These are phyloP conservation scores for Cenchrus fungigraminus DNA, from an alignment of 176 grass and related monocot genomes.

Conservation along the genomic window DNA sequence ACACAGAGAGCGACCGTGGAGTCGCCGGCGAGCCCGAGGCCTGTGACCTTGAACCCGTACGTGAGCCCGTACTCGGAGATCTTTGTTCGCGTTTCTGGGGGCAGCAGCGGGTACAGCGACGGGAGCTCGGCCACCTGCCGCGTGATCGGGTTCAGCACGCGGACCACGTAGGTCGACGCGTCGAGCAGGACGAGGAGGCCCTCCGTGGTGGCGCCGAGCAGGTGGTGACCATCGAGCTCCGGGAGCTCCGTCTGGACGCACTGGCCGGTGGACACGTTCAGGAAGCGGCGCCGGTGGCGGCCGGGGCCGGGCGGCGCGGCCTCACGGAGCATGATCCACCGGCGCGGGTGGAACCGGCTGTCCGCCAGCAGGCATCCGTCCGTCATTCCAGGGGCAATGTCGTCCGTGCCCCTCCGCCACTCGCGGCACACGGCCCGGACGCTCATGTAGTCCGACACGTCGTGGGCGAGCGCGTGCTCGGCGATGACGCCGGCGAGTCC, in stretches of 20 bases:
- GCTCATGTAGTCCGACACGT: constrained; percentile 3
- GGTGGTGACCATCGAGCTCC: neutral
- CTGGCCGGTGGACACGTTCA: neutral
- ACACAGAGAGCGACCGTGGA: neutral
- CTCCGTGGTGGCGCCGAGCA: neutral
- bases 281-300: neutral
- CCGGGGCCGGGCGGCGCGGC: too few relatives aligned
- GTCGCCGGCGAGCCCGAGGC: neutral
- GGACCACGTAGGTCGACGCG: neutral
- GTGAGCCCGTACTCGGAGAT: too few relatives aligned
- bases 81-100: too few relatives aligned
- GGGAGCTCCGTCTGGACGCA: neutral
- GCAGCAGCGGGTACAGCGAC: neutral
- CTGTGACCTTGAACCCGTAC: neutral
- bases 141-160: constrained; percentile 20
- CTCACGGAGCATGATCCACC: constrained; percentile 18
- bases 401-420: neutral
- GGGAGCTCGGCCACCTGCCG: neutral
- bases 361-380: neutral
- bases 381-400: too few relatives aligned
- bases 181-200: constrained; percentile 21
- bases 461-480: neutral
- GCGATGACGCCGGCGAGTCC: neutral
- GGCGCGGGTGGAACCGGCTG: constrained; percentile 9
- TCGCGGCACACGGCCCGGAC: neutral